These are phyloP conservation scores for Fusarium odoratissimum DNA, from an alignment of 2,329 filamentous ascomycete species.

Conservation along the genomic window DNA sequence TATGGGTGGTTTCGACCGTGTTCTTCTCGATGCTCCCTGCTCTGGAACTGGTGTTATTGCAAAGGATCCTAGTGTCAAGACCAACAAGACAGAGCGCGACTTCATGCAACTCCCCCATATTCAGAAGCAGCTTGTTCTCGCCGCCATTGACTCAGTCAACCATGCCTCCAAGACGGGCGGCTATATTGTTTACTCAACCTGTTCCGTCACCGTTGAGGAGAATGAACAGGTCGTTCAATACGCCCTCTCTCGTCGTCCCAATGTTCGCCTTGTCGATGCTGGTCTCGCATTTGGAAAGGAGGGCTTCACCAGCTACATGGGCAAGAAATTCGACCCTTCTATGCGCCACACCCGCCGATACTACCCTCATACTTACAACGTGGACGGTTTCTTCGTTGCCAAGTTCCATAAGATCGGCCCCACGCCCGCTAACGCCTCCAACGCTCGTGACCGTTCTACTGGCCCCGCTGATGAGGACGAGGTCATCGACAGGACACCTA, in stretches of 20 bases:
- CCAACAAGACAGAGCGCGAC: constrained; percentile 95
- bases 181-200: constrained; percentile 97
- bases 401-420: constrained; percentile 95
- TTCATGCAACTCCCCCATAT: constrained; percentile 93
- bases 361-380: constrained; percentile 93
- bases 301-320: constrained; percentile 89
- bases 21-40: constrained; percentile 94
- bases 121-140: constrained; percentile 92
- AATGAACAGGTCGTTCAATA: constrained; percentile 93
- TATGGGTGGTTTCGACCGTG: constrained; percentile 94
- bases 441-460: constrained; percentile 48
- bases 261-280: constrained; percentile 92
- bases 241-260: constrained; percentile 88
- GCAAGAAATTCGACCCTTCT: constrained; percentile 89
- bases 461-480: constrained; percentile 53
- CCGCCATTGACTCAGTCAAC: constrained; percentile 95
- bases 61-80: constrained; percentile 97
- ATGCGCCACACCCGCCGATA: constrained; percentile 86
- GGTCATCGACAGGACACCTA: constrained; percentile 76
- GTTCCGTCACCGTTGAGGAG: constrained; percentile 93
- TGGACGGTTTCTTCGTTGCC: constrained; percentile 98
- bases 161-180: constrained; percentile 92
- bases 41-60: constrained; percentile 97
- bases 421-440: constrained; percentile 67
- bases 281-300: constrained; percentile 91